These are phyloP conservation scores for Taiozyma onychis DNA, from an alignment of 1,139 yeast species.

Conservation along the genomic window DNA sequence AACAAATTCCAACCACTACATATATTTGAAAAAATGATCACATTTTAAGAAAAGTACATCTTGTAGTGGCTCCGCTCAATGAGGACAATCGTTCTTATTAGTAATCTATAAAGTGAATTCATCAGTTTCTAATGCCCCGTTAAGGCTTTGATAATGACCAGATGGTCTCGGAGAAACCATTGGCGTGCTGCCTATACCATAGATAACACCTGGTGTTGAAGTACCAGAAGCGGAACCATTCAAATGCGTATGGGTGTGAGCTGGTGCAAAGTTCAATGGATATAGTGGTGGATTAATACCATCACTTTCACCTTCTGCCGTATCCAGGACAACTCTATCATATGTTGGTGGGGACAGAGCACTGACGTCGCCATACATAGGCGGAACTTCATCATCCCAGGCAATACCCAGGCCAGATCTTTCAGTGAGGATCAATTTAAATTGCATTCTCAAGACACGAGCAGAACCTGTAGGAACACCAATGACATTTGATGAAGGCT, in stretches of 20 bases:
- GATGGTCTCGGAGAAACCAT: slow-evolving; percentile 22
- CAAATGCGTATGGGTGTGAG: slow-evolving; percentile 23
- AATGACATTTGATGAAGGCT: slow-evolving; percentile 25
- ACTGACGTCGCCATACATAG: slow-evolving; percentile 80
- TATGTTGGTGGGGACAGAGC: slow-evolving; percentile 86
- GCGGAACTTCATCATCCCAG: slow-evolving; percentile 99
- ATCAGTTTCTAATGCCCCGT: slow-evolving; percentile 21
- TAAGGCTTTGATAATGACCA: slow-evolving; percentile 18
- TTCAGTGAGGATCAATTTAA: slow-evolving; percentile 73
- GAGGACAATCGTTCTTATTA: background rate
- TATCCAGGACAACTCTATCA: slow-evolving; percentile 4
- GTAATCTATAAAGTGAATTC: slow-evolving; percentile 13
- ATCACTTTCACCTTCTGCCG: slow-evolving; percentile 6
- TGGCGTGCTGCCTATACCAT: slow-evolving; percentile 37
- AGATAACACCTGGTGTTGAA: slow-evolving; percentile 36
- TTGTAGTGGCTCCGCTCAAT: background rate
- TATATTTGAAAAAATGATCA: background rate
- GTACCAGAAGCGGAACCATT: slow-evolving; percentile 15
- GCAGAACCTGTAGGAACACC: slow-evolving; percentile 95
- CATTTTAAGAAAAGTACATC: background rate
- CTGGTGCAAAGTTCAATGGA: slow-evolving; percentile 21
- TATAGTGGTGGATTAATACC: slow-evolving; percentile 19
- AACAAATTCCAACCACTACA: background rate
- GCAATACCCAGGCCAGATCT: slow-evolving; percentile 94
- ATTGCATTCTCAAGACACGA: slow-evolving; percentile 90